Evolutionary conservation across 176 grass and related monocot species (phyloP).

Genomic region (Eleusine coracana): DNA sequence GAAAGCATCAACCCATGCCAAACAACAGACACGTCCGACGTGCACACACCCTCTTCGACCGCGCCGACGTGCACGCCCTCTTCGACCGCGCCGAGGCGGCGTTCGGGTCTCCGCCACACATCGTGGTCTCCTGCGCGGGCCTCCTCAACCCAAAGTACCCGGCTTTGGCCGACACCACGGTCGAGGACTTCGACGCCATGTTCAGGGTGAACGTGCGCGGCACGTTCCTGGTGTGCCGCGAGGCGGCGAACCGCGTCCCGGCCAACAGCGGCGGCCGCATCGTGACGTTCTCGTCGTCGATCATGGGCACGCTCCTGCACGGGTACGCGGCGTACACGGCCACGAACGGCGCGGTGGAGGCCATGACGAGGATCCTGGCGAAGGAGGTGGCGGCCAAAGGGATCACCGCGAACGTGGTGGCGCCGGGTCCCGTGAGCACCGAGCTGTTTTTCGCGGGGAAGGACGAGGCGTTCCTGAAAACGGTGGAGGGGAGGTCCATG

Average conservation of each 20-base stretch:
- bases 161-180: constrained; percentile 48
- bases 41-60: too few species aligned
- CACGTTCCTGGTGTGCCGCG: constrained; percentile 62
- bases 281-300: constrained; percentile 45
- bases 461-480: constrained; percentile 7
- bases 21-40: too few species aligned
- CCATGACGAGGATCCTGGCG: constrained; percentile 20
- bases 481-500: constrained; percentile 1
- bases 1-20: too few species aligned
- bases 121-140: constrained; percentile 65
- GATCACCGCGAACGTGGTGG: constrained; percentile 29
- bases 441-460: constrained; percentile 14
- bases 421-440: constrained; percentile 5
- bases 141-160: constrained; percentile 54
- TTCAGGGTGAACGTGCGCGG: constrained; percentile 64
- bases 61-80: constrained; percentile 41
- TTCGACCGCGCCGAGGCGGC: constrained; percentile 62
- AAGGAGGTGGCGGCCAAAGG: constrained; percentile 3
- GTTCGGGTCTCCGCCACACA: constrained; percentile 43
- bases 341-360: constrained; percentile 43
- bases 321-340: constrained; percentile 34
- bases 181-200: constrained; percentile 69
- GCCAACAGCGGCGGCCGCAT: constrained; percentile 48
- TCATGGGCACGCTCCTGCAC: constrained; percentile 25
- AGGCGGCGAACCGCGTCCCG: constrained; percentile 48